Evolutionary conservation across 2,329 filamentous ascomycete species (phyloP), one percentile per base, ranked within the genome.

Genomic region (Orbilia quercus): DNA sequence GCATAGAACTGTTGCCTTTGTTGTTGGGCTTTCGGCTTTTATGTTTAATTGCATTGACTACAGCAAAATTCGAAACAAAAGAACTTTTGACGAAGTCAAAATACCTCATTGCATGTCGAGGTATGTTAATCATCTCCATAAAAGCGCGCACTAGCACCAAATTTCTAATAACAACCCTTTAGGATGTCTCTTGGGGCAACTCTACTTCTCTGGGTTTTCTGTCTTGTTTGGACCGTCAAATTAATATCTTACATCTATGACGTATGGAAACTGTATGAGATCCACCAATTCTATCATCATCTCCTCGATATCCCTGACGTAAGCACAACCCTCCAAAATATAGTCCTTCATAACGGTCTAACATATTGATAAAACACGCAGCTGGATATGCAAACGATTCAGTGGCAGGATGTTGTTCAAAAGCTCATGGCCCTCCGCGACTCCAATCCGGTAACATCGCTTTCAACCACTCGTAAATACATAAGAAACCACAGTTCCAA

Each of bases 351-450:
- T 1, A 47, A 14, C n/a, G 6, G 31, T 20, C 18, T 18, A 25
- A 31, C 36, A 44, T 51, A 12, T 16, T 18, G 5, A 9, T 18
- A n/a, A 20, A 44, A 44, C 18, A 1, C 31, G n/a, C 71, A 78
- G 57, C 85, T 89, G 65, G 93, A 97, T 77, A 95, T 97, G 82
- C 93, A 97, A 80, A 96, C 92, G 0, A 90, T 96, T 55, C 94
- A 93, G 4, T 97, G 93, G 93, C 91, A 96, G 79, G 90, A 95
- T 75, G 86, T 96, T 23, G 92, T 97, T 20, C 90, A 88, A 72
- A 89, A 92, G 36, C 85, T 97, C 72, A 96, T 96, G 87, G 86
- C 88, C 5, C 81, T 97, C 20, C 86, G 93, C 74, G 92, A 96
- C 78, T 85, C 91, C 28, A 96, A 97, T 77, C 88, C 93, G n/a